Conservation (phyloP, 257 asterid species). For the Gentiana straminea region DNA sequence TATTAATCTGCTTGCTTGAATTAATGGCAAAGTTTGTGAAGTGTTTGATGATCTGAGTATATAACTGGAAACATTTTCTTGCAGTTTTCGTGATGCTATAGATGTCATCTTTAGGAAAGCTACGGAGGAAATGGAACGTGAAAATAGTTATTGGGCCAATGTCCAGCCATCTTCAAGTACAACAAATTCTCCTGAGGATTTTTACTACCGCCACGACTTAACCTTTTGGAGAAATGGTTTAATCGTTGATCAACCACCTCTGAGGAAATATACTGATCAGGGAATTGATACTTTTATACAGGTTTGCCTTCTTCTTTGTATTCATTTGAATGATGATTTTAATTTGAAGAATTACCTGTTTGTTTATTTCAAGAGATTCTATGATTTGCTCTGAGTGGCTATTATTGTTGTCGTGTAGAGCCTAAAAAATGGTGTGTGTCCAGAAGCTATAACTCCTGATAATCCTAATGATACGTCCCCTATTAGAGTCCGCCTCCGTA, state of each 20-base stretch:
- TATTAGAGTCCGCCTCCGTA: constrained; percentile 68
- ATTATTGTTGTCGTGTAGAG: constrained; percentile 39
- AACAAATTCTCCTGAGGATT: constrained; percentile 79
- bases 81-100: constrained; percentile 56
- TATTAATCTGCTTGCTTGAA: background rate
- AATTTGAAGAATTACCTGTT: too few species aligned
- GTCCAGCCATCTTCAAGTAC: constrained; percentile 67
- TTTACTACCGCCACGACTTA: constrained; percentile 73
- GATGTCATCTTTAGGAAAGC: constrained; percentile 40
- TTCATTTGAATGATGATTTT: too few species aligned
- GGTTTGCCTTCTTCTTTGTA: constrained; percentile 25
- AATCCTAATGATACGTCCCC: constrained; percentile 46
- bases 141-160: constrained; percentile 46
- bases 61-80: constrained; percentile 11
- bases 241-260: constrained; percentile 80
- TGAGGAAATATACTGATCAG: constrained; percentile 91
- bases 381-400: too few species aligned
- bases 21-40: too few species aligned
- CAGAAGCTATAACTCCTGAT: constrained; percentile 78
- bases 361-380: too few species aligned
- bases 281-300: constrained; percentile 70
- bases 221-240: constrained; percentile 98
- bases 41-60: background rate
- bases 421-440: constrained; percentile 75
- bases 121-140: constrained; percentile 53